phyloP scores from a whole-genome alignment of 2,329 filamentous ascomycete genomes.

The Botrytis fragariae region DNA sequence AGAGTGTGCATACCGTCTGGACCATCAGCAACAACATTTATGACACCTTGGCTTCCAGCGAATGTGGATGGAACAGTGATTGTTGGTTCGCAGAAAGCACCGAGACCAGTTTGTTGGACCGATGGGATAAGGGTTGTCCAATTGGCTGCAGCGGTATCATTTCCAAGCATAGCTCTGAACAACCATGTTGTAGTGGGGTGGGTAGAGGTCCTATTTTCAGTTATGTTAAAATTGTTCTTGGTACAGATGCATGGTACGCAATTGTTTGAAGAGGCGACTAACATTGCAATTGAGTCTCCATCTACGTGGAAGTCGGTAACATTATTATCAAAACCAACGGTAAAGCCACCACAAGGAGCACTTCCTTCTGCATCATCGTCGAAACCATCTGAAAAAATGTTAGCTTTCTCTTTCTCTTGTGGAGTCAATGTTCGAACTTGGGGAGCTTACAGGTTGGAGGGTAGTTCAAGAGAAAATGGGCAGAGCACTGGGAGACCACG shows the following conservation, averaged over 20 bases:
- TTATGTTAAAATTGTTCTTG: conserved; percentile 29
- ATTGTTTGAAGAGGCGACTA: neutral
- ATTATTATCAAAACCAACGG: conserved; percentile 48
- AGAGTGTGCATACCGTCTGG: conserved; percentile 47
- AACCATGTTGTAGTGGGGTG: conserved; percentile 56
- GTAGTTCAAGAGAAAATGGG: conserved; percentile 55
- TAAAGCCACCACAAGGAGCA: conserved; percentile 55
- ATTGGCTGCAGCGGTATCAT: conserved; percentile 42
- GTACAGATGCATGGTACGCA: neutral
- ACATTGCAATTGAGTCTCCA: conserved; percentile 50
- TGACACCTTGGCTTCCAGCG: conserved; percentile 53
- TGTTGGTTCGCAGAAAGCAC: conserved; percentile 51
- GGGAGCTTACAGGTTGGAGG: conserved; percentile 41
- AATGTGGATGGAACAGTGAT: conserved; percentile 51
- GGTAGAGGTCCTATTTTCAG: conserved; percentile 38
- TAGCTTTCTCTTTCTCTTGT: neutral
- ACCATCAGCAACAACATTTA: conserved; percentile 52
- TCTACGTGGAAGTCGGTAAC: conserved; percentile 57
- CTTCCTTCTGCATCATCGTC: conserved; percentile 47
- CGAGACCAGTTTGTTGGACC: conserved; percentile 53
- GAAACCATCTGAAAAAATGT: conserved; percentile 42
- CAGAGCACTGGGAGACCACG: conserved; percentile 40
- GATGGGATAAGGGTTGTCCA: conserved; percentile 57
- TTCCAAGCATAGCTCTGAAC: conserved; percentile 56
- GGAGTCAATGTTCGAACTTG: neutral